These are phyloP conservation scores for Solanum aculeatissimum DNA, from an alignment of 305 asterid genomes.

Conservation along the genomic window DNA sequence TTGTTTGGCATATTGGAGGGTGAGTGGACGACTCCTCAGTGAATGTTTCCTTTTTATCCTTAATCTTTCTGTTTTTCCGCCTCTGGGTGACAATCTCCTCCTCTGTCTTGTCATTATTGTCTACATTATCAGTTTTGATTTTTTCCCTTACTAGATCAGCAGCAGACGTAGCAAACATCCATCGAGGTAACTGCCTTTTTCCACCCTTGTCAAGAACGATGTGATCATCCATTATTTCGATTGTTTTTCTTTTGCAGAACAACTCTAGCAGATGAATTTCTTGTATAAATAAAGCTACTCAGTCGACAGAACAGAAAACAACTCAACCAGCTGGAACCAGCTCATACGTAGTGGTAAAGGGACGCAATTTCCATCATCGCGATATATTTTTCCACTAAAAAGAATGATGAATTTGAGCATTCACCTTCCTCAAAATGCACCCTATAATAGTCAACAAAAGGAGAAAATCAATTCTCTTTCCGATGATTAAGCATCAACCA, in stretches of 20 bases:
- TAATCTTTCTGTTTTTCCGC: neutral
- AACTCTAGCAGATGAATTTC: neutral
- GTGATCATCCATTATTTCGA: neutral
- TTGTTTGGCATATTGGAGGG: neutral
- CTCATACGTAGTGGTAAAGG: neutral
- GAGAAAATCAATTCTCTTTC: neutral
- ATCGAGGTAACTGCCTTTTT: neutral
- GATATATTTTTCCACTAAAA: neutral
- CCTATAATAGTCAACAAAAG: neutral
- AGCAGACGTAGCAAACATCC: neutral
- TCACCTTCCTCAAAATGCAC: neutral
- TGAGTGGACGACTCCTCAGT: neutral
- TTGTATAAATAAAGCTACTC: neutral
- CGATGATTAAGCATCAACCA: neutral
- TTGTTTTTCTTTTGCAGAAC: neutral
- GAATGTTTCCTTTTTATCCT: neutral
- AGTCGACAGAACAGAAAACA: neutral
- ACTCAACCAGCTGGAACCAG: neutral
- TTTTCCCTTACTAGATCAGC: neutral
- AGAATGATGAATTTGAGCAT: neutral
- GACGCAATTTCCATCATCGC: neutral
- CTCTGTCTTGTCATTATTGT: neutral
- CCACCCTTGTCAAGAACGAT: neutral
- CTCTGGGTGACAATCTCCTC: neutral
- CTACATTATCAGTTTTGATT: neutral